A percentile compares a stretch with the other conserved stretches of the same genome.
These are phyloP conservation scores for Kodamaea plutei DNA, from an alignment of 1,139 yeast species.

Conservation along the genomic window DNA sequence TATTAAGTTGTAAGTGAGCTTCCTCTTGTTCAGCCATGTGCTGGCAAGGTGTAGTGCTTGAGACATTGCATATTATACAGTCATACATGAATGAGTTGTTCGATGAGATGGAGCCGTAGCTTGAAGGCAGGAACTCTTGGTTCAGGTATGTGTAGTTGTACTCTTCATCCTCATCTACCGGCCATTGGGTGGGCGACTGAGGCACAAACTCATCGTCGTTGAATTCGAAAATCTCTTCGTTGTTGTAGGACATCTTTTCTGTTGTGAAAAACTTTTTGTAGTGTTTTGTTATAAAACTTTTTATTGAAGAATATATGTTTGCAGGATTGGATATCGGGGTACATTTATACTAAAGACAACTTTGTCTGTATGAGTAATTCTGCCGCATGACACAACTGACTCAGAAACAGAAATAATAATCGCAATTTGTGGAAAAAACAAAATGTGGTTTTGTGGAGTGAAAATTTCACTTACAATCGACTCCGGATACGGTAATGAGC, in stretches of 20 bases:
- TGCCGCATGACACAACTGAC: slow-evolving; percentile 6
- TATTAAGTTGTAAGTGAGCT: slow-evolving; percentile 13
- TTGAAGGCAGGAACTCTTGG: slow-evolving; percentile 6
- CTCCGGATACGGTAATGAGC: slow-evolving; percentile 1
- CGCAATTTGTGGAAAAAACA: slow-evolving; percentile 5
- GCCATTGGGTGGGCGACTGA: slow-evolving; percentile 14
- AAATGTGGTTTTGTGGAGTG: slow-evolving; percentile 10
- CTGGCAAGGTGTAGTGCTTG: slow-evolving; percentile 14
- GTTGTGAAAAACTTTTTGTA: neutral
- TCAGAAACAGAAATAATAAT: slow-evolving; percentile 3
- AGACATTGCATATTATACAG: slow-evolving; percentile 19
- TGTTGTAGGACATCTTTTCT: slow-evolving; percentile 5
- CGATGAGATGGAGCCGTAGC: slow-evolving; percentile 9
- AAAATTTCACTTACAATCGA: slow-evolving; percentile 5
- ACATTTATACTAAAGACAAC: slow-evolving; percentile 2
- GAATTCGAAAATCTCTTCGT: slow-evolving; percentile 17
- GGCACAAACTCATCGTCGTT: slow-evolving; percentile 14
- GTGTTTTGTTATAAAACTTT: neutral
- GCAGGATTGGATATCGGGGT: slow-evolving; percentile 2
- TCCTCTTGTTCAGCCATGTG: slow-evolving; percentile 11
- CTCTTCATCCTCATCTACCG: slow-evolving; percentile 11
- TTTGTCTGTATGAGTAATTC: slow-evolving; percentile 4
- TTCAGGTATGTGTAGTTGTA: slow-evolving; percentile 10
- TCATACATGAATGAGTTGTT: slow-evolving; percentile 17
- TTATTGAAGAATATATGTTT: no score